Conservation (phyloP, 352 stramenopile species). For the Achlya hypogyna region DNA sequence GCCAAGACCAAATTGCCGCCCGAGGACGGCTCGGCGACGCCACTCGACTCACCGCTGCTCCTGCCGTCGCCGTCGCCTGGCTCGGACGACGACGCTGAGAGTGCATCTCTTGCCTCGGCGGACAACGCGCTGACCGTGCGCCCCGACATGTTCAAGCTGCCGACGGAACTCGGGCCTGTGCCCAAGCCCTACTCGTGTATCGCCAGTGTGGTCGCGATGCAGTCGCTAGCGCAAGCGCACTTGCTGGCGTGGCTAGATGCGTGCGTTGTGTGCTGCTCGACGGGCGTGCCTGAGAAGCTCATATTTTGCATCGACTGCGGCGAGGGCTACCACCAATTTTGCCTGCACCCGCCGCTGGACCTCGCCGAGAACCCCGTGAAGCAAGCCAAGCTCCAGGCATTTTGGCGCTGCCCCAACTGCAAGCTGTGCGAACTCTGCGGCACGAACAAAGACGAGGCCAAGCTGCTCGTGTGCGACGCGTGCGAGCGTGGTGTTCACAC, state of each 20-base stretch:
- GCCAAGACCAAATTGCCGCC: background rate
- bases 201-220: slow-evolving; percentile 54
- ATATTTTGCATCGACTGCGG: slow-evolving; percentile 96
- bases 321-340: slow-evolving; percentile 93
- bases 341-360: slow-evolving; percentile 43
- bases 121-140: background rate
- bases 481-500: slow-evolving; percentile 53
- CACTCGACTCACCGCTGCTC: background rate
- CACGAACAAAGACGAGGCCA: slow-evolving; percentile 24
- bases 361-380: slow-evolving; percentile 30
- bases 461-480: slow-evolving; percentile 15
- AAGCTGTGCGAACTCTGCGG: slow-evolving; percentile 93
- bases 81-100: background rate
- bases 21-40: background rate
- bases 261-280: slow-evolving; percentile 86
- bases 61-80: background rate
- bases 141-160: slow-evolving; percentile 30
- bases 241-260: slow-evolving; percentile 87
- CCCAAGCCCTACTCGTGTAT: slow-evolving; percentile 54
- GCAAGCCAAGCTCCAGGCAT: slow-evolving; percentile 49
- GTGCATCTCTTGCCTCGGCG: background rate
- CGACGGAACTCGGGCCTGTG: slow-evolving; percentile 46
- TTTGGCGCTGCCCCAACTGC: slow-evolving; percentile 93
- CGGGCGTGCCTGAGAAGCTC: slow-evolving; percentile 63
- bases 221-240: slow-evolving; percentile 73